phyloP scores from a whole-genome alignment of 1,284 basidiomycete genomes.

The Xerocomus amazonicus region DNA sequence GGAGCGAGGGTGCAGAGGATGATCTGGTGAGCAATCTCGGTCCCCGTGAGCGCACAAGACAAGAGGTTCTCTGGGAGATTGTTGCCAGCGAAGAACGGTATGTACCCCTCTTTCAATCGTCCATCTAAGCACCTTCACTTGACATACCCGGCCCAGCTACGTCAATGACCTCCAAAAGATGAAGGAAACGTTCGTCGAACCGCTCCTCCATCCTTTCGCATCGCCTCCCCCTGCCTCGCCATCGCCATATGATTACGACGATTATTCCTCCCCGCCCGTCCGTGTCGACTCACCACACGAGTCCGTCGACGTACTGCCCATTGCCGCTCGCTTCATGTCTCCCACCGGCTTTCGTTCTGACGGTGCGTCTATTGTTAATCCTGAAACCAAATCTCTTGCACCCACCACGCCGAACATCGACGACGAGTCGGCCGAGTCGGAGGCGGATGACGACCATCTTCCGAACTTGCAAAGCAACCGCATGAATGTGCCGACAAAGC shows the following conservation, averaged over 20 bases:
- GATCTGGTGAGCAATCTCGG: slow-evolving; percentile 93
- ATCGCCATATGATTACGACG: slow-evolving; percentile 62
- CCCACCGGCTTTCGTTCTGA: slow-evolving; percentile 58
- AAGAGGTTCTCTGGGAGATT: slow-evolving; percentile 98
- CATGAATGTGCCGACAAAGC: slow-evolving; percentile 45
- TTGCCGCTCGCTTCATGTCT: slow-evolving; percentile 88
- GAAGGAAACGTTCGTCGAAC: slow-evolving; percentile 90
- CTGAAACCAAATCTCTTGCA: slow-evolving; percentile 42
- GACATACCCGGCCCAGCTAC: slow-evolving; percentile 56
- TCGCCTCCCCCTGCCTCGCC: slow-evolving; percentile 44
- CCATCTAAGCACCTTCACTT: slow-evolving; percentile 16
- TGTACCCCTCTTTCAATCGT: slow-evolving; percentile 27
- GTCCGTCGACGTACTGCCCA: slow-evolving; percentile 75
- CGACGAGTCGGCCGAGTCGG: slow-evolving; percentile 66
- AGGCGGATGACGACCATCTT: slow-evolving; percentile 59
- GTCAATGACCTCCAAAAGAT: slow-evolving; percentile 86
- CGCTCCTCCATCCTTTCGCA: slow-evolving; percentile 81
- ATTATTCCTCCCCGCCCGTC: slow-evolving; percentile 36
- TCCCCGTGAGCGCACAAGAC: slow-evolving; percentile 88
- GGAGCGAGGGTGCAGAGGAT: slow-evolving; percentile 94
- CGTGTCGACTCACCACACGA: slow-evolving; percentile 61
- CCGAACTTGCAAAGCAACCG: slow-evolving; percentile 42
- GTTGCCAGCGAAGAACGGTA: slow-evolving; percentile 95
- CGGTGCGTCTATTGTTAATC: slow-evolving; percentile 35
- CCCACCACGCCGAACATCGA: slow-evolving; percentile 57